Evolutionary conservation across 2,329 filamentous ascomycete genomes (phyloP).

Genomic region (Fusarium tjaetaba): DNA sequence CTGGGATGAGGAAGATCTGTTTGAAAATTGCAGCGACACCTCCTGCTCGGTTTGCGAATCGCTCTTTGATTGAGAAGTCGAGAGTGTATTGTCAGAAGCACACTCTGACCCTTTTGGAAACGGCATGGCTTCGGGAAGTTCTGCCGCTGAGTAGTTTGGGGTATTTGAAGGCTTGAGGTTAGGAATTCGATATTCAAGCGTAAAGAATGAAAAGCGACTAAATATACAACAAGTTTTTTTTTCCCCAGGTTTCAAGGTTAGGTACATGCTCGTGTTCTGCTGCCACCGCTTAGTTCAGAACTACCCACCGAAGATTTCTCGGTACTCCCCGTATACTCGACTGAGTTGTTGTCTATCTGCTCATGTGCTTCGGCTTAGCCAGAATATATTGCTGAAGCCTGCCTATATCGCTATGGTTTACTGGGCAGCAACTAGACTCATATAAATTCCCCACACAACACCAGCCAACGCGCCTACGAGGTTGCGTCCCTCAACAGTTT

Average conservation of each 20-base stretch:
- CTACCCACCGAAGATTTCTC: not conserved
- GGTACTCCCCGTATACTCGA: not conserved
- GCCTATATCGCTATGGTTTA: constrained; percentile 16
- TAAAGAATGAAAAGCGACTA: constrained; percentile 7
- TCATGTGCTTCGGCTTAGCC: not conserved
- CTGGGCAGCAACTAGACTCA: constrained; percentile 68
- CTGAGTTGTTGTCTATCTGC: not conserved
- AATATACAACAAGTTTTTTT: not conserved
- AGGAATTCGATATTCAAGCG: not conserved
- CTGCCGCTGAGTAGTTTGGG: not conserved
- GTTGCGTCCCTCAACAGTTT: constrained; percentile 76
- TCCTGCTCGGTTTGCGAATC: not conserved
- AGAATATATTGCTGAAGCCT: not conserved
- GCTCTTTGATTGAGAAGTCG: not conserved
- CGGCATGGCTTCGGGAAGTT: not conserved
- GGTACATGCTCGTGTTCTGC: not conserved
- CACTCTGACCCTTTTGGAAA: not conserved
- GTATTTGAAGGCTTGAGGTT: not conserved
- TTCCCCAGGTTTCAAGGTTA: not conserved
- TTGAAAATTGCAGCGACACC: constrained; percentile 1
- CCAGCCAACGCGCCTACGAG: constrained; percentile 78
- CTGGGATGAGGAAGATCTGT: not conserved
- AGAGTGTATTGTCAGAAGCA: not conserved
- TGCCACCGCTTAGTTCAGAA: not conserved
- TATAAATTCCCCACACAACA: constrained; percentile 78